phyloP scores from a whole-genome alignment of 108 stramenopile genomes.

The Aurantiochytrium sp. region DNA sequence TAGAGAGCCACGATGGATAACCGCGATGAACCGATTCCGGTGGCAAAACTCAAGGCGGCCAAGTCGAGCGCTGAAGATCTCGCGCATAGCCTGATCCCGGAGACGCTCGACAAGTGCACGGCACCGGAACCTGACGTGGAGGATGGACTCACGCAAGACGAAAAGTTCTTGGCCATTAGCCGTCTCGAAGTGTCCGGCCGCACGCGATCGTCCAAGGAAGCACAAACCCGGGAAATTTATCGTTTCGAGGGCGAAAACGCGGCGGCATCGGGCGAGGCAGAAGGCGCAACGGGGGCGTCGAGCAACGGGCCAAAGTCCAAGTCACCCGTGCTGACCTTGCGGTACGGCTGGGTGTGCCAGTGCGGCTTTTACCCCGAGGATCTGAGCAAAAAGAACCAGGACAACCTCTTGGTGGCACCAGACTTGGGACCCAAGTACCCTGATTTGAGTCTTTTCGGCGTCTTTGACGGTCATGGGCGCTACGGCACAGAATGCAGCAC shows the following conservation, averaged over 20 bases:
- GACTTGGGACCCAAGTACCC: neutral
- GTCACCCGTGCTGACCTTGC: neutral
- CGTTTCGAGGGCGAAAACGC: neutral
- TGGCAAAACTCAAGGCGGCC: neutral
- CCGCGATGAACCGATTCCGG: neutral
- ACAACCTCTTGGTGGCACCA: neutral
- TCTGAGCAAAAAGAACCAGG: slow-evolving; percentile 4
- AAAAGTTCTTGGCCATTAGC: neutral
- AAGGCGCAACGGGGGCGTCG: neutral
- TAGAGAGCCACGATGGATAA: neutral
- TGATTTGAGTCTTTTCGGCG: slow-evolving; percentile 17
- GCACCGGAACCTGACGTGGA: slow-evolving; percentile 8
- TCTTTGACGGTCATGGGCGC: slow-evolving; percentile 38
- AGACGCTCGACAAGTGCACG: slow-evolving; percentile 7
- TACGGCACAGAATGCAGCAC: slow-evolving; percentile 21
- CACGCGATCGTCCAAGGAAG: neutral
- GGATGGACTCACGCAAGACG: neutral
- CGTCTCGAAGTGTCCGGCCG: neutral
- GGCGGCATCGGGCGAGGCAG: neutral
- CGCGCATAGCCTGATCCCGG: neutral
- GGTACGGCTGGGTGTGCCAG: slow-evolving; percentile 1
- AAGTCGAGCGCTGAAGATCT: slow-evolving; percentile 2
- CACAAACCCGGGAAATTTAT: neutral
- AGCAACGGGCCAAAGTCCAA: neutral
- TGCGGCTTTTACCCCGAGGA: slow-evolving; percentile 10